A percentile compares a stretch with the other conserved stretches of the same genome.
Evolutionary conservation across 1,284 basidiomycete species (phyloP).

Genomic region (Boletellus deceptivus): DNA sequence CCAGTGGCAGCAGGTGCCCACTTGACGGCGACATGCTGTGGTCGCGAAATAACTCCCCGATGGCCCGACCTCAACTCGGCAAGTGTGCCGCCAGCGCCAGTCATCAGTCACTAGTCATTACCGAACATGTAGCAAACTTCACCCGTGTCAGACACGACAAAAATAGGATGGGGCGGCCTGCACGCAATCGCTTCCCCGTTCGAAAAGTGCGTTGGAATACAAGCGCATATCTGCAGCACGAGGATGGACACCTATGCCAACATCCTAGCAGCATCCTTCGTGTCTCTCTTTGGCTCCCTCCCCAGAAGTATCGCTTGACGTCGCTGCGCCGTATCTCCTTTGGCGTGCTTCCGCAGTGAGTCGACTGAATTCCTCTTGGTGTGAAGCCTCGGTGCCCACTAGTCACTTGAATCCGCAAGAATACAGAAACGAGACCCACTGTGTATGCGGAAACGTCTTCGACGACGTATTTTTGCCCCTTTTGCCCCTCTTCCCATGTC

Average conservation of each 20-base stretch:
- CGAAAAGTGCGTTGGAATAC: slow-evolving; percentile 2
- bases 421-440: slow-evolving; percentile 35
- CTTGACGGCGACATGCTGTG: slow-evolving; percentile 1
- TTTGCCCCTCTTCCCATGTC: slow-evolving; percentile 54
- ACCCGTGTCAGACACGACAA: neutral
- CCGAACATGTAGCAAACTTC: neutral
- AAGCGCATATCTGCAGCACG: neutral
- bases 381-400: slow-evolving; percentile 10
- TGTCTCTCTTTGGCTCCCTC: slow-evolving; percentile 9
- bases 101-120: too few relatives aligned
- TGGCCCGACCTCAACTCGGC: neutral
- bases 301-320: neutral
- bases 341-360: slow-evolving; percentile 26
- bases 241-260: slow-evolving; percentile 1
- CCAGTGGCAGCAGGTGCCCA: too few relatives aligned
- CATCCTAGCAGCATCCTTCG: slow-evolving; percentile 12
- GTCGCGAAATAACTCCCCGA: neutral
- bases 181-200: slow-evolving; percentile 1
- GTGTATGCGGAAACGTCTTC: slow-evolving; percentile 47
- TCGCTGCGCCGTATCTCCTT: slow-evolving; percentile 3
- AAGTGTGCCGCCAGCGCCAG: neutral
- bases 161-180: too few relatives aligned
- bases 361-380: slow-evolving; percentile 29
- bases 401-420: neutral
- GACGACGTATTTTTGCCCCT: slow-evolving; percentile 37